Base-by-base conservation (phyloP, 495 filamentous ascomycete species). In the Aspergillus cristatus region DNA sequence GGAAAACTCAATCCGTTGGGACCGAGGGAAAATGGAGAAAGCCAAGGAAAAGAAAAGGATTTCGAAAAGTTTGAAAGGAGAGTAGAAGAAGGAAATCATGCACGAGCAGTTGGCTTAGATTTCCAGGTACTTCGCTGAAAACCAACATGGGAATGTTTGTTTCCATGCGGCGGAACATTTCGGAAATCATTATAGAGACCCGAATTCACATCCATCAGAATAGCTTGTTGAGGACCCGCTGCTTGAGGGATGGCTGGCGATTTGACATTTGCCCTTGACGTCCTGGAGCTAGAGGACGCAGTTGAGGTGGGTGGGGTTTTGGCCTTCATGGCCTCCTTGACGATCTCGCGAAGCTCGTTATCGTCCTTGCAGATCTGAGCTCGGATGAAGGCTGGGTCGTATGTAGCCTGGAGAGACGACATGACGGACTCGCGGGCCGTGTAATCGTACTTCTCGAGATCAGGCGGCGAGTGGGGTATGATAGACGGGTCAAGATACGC, bases 311-410 rank as follows among this genome's bases (percentile, higher is more conserved):
- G 4, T 24, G 4, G 20, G 20, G 20, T 8, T 24, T 24, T 8
- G 8, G 50, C 32, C 22, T 50, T 60, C 5, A 55, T 54, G 28
- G 57, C 49, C 12, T 79, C 77, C 46, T 74, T 79, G 37, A 93
- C 62, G 38, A 93, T 83, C 10, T 85, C 71, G 14, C 72, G 67
- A 6, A 94, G 67, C 47, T 94, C 86, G 12, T 70, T 69, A 33
- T 86, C 81, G 38, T 85, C 74, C 35, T 67, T 77, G 4, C 80
- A 76, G 45, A 93, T 90, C 60, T 97, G 89, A 5, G 89, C 89
- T 48, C 71, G 78, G 28, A 97, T 70, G 60, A 86, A 90, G 22
- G 67, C 65, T 14, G 76, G 48, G 32, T 78, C 66, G 17, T 68
- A 60, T n/a, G 59, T 57, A 20, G 64, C 55, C 34, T 71, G 55